Conservation (phyloP, 129 eudicot species). For the Centrapalus pauciflorus region DNA sequence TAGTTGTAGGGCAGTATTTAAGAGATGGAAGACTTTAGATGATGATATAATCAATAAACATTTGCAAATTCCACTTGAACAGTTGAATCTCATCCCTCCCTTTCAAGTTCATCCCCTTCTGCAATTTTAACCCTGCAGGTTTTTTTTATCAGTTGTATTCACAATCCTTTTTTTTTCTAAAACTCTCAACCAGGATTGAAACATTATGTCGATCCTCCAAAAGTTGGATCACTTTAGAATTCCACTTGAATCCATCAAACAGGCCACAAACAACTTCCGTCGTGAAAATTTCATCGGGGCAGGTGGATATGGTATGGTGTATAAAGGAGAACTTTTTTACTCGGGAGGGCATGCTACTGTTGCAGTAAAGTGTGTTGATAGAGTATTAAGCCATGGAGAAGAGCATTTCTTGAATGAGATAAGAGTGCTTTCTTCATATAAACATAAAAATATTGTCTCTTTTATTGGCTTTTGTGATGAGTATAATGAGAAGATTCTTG, state of each 20-base stretch:
- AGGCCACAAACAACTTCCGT: slow-evolving; percentile 17
- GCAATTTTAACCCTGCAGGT: too few species aligned
- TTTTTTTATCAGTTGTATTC: too few species aligned
- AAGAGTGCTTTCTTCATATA: slow-evolving; percentile 1
- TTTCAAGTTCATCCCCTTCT: too few species aligned
- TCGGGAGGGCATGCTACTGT: not conserved
- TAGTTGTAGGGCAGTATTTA: too few species aligned
- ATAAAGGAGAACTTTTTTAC: slow-evolving; percentile 11
- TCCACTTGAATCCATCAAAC: not conserved
- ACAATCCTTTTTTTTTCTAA: too few species aligned
- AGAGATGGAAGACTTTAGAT: too few species aligned
- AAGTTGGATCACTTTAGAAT: slow-evolving; percentile 18
- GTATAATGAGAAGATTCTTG: slow-evolving; percentile 1
- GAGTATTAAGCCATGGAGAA: not conserved
- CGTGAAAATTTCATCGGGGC: not conserved
- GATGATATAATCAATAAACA: too few species aligned
- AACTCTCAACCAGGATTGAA: too few species aligned
- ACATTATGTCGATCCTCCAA: slow-evolving; percentile 5
- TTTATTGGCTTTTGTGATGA: slow-evolving; percentile 27
- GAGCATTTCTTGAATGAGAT: slow-evolving; percentile 7
- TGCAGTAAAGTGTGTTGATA: slow-evolving; percentile 11
- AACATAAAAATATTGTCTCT: slow-evolving; percentile 17
- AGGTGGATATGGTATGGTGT: slow-evolving; percentile 20
- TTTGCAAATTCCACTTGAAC: too few species aligned
- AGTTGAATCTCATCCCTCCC: too few species aligned